Evolutionary conservation across 306 rosid genomes (phyloP).

Genomic region (Cicer pinnatifidum): DNA sequence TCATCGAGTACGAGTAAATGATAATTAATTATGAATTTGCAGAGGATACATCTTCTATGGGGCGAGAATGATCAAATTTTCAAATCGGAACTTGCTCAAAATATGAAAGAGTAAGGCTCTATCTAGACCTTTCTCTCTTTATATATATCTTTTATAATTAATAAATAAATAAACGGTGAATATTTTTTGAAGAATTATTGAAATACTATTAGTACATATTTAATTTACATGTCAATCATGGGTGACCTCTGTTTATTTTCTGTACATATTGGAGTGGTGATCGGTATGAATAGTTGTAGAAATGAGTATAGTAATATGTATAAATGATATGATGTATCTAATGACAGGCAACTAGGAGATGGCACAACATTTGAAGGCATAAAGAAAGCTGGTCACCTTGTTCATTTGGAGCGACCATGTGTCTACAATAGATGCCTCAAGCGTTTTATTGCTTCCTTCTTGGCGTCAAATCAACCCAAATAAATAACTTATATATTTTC

Average conservation of each 20-base stretch:
- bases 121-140: neutral
- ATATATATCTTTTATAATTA: too few species aligned
- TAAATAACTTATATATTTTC: neutral
- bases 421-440: conserved; percentile 52
- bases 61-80: conserved; percentile 87
- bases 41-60: conserved; percentile 91
- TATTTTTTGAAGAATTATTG: neutral
- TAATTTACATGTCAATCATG: neutral
- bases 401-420: conserved; percentile 78
- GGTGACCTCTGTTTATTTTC: neutral
- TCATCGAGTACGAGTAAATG: neutral
- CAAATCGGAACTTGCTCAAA: conserved; percentile 70
- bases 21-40: conserved; percentile 1
- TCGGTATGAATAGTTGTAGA: neutral
- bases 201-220: neutral
- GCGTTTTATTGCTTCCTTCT: conserved; percentile 41
- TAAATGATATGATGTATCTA: neutral
- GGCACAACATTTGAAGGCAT: conserved; percentile 62
- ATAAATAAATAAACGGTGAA: too few species aligned
- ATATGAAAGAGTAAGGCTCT: conserved; percentile 68
- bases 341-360: conserved; percentile 61
- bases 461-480: conserved; percentile 7
- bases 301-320: neutral
- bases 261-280: neutral
- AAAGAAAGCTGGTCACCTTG: conserved; percentile 79